These are phyloP conservation scores for Eutrema heterophyllum DNA, from an alignment of 345 rosid species.

Conservation along the genomic window DNA sequence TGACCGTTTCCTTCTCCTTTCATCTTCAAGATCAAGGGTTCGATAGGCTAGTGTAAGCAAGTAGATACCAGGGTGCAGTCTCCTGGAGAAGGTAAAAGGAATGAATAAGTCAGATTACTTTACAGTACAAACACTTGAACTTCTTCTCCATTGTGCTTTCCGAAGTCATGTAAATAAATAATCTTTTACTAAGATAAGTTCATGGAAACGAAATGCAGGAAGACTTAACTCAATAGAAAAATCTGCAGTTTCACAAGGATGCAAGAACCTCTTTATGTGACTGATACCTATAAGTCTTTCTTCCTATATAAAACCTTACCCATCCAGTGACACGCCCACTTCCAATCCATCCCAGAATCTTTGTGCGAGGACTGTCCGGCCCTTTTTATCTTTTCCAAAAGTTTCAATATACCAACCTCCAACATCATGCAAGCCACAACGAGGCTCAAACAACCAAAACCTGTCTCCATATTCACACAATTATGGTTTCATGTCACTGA, in stretches of 20 bases:
- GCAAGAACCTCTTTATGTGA: not conserved
- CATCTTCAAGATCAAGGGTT: constrained; percentile 88
- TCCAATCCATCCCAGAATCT: constrained; percentile 80
- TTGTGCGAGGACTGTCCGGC: constrained; percentile 54
- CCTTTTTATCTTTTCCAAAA: constrained; percentile 74
- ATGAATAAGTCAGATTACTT: constrained; percentile 8
- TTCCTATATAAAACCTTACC: constrained; percentile 41
- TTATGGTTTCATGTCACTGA: constrained; percentile 9
- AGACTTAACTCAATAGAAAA: not conserved
- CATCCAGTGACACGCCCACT: constrained; percentile 45
- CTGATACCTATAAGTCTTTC: not conserved
- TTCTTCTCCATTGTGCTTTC: not conserved
- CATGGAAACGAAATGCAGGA: not conserved
- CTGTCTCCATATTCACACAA: constrained; percentile 37
- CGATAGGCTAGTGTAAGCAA: constrained; percentile 82
- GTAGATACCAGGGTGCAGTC: constrained; percentile 92
- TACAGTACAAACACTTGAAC: not conserved
- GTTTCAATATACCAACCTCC: constrained; percentile 99
- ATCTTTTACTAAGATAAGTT: not conserved
- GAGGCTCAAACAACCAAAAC: constrained; percentile 97
- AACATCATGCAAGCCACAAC: constrained; percentile 78
- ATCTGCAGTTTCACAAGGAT: not conserved
- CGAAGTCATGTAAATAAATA: not conserved
- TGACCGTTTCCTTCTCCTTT: constrained; percentile 56
- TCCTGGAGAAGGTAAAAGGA: constrained; percentile 45